Base-by-base conservation (phyloP, 148 eudicot genomes). In the Diospyros kaki region DNA sequence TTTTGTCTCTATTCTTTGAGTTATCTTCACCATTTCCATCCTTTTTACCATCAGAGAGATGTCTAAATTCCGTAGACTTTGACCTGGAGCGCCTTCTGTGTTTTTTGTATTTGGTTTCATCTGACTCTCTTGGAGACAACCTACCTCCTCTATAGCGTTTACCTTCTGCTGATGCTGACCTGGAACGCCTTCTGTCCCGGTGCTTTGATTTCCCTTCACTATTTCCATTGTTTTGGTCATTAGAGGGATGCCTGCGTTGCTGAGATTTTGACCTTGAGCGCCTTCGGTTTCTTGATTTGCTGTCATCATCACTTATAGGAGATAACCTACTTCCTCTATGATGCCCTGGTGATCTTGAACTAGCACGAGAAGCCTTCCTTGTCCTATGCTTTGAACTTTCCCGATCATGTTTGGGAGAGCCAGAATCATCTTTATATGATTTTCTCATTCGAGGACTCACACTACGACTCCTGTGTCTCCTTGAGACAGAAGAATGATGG, bases 401-500 rank as follows among this genome's bases (percentile, higher is more conserved):
- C 53, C 46, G 84, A 50, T 76, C 86, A 58, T 66, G 82, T 74
- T 78, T 87, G 54, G 96, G 91, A 43, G 94, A 90, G 48, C 66
- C 82, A 45, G 92, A 85, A 64, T 79, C 85, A 76, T 87, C 90
- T 15, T 87, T 85, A 69, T 82, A 80, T 41, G 93, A 81, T 79
- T 88, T 93, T 81, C 85, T 89, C 68, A 60, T 76, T 62, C 84
- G 86, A 62, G 98, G 98, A 78, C 89, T 90, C 28, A 66, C 71
- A 78, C 96, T 93, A 86, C 96, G 81, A 83, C 90, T 91, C 80
- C 84, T 87, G 65, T 87, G 83, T 85, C 98, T 89, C 79, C 93
- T 84, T 10, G 83, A 87, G 79, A 78, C 73, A 76, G 89, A 86
- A 64, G 85, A 82, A 81, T 70, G 86, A 51, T 84, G 79, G 76